Evolutionary conservation across 176 grass and related monocot species (phyloP).

Genomic region (Bothriochloa decipiens): DNA sequence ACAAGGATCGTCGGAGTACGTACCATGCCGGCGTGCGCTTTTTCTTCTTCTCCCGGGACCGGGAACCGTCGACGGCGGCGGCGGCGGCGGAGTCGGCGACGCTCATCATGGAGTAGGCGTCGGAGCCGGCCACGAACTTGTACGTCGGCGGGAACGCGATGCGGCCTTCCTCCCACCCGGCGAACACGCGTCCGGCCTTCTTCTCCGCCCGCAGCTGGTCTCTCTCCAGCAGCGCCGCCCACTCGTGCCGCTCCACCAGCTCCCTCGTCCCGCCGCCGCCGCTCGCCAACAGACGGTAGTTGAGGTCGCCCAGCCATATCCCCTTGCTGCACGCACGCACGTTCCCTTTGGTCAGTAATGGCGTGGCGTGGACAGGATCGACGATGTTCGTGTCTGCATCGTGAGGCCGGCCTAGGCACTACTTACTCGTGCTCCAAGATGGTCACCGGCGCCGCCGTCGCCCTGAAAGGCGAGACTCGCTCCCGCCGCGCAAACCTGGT

Average conservation of each 20-base stretch:
- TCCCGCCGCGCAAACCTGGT: conserved; percentile 52
- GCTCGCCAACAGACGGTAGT: conserved; percentile 57
- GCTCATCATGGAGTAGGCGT: conserved; percentile 64
- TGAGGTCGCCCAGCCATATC: conserved; percentile 90
- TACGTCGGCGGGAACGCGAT: conserved; percentile 92
- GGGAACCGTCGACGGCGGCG: neutral
- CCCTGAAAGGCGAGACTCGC: too few species aligned
- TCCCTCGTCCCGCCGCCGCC: neutral
- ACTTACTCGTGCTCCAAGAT: conserved; percentile 91
- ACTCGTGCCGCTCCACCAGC: conserved; percentile 62
- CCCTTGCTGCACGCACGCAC: conserved; percentile 57
- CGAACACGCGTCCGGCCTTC: conserved; percentile 69
- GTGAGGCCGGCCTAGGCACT: neutral
- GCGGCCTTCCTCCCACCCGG: conserved; percentile 79
- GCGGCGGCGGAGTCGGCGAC: neutral
- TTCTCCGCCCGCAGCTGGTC: conserved; percentile 80
- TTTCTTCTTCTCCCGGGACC: conserved; percentile 44
- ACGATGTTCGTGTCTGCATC: too few species aligned
- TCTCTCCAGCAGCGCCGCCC: conserved; percentile 63
- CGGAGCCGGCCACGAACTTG: conserved; percentile 79
- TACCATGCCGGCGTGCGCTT: conserved; percentile 69
- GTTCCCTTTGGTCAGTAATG: too few species aligned
- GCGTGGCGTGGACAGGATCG: too few species aligned
- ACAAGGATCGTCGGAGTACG: neutral
- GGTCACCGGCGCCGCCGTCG: conserved; percentile 52